Conservation (phyloP, 169 alveolate genomes). For the Plasmodium vinckei region DNA sequence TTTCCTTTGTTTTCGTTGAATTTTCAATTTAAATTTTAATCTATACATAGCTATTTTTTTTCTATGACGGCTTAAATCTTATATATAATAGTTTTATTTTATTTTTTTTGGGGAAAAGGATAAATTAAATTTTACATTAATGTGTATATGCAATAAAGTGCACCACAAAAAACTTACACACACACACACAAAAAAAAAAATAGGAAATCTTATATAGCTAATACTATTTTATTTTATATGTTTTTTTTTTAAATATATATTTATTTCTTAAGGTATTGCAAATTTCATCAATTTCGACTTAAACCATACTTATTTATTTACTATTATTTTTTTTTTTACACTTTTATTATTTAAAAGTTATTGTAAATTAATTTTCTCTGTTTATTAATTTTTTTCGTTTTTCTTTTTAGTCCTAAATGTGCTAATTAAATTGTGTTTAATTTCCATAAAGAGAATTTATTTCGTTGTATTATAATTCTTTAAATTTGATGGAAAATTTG, state of each 20-base stretch:
- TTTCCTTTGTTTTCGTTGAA: conserved; percentile 15
- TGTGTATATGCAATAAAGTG: conserved; percentile 37
- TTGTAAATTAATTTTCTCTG: conserved; percentile 21
- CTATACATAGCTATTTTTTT: not conserved
- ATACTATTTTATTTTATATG: conserved; percentile 1
- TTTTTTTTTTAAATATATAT: not conserved
- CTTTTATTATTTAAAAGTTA: conserved; percentile 26
- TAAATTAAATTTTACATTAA: conserved; percentile 15
- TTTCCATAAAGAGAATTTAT: conserved; percentile 7
- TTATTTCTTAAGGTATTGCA: not conserved
- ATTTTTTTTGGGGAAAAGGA: conserved; percentile 1
- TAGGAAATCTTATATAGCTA: not conserved
- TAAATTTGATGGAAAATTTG: conserved; percentile 42
- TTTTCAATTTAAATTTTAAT: too few relatives aligned
- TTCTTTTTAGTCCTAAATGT: conserved; percentile 11
- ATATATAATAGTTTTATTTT: conserved; percentile 27
- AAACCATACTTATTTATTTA: conserved; percentile 13
- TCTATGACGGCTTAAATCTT: conserved; percentile 18
- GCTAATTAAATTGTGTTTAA: conserved; percentile 36
- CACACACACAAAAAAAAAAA: conserved; percentile 13
- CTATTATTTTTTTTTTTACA: conserved; percentile 32
- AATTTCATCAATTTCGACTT: not conserved
- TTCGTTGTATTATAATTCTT: conserved; percentile 33
- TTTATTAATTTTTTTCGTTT: conserved; percentile 12
- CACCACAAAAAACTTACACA: conserved; percentile 38